Percentiles rank a stretch among this genome's conserved stretches.
Conservation (phyloP, 2,329 filamentous ascomycete species). For the Microcyclospora tardicrescens region DNA sequence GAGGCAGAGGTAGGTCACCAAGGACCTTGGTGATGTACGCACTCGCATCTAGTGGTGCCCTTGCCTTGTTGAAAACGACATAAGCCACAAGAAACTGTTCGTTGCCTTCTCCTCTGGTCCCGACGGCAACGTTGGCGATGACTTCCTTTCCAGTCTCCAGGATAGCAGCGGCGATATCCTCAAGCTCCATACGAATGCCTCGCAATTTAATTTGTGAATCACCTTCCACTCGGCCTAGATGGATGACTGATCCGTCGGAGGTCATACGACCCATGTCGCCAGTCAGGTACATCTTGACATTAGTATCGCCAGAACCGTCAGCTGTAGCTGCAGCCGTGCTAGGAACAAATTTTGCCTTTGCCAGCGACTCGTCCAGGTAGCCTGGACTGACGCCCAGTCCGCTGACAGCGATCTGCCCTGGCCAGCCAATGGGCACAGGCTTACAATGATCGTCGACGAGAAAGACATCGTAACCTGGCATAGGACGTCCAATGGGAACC, state of each 20-base stretch:
- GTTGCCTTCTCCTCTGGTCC: background rate
- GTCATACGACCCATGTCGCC: conserved; percentile 6
- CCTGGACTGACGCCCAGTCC: conserved; percentile 3
- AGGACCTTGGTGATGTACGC: conserved; percentile 10
- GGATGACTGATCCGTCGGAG: conserved; percentile 6
- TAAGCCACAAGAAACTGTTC: conserved; percentile 21
- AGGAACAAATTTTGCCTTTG: conserved; percentile 21
- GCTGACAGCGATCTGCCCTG: conserved; percentile 3
- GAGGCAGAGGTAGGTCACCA: conserved; percentile 17
- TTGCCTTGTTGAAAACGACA: conserved; percentile 16
- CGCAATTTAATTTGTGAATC: conserved; percentile 10
- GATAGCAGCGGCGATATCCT: conserved; percentile 6
- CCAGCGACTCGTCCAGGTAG: conserved; percentile 6
- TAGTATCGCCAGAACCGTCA: background rate
- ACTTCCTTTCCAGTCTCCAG: conserved; percentile 11
- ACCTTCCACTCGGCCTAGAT: conserved; percentile 15
- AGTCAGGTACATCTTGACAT: conserved; percentile 1
- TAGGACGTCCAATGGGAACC: conserved; percentile 1
- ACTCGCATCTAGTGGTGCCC: background rate
- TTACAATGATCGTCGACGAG: conserved; percentile 34
- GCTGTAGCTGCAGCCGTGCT: background rate
- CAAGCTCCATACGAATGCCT: conserved; percentile 9
- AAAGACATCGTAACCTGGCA: conserved; percentile 26
- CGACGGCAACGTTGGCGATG: conserved; percentile 15
- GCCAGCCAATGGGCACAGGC: conserved; percentile 35